Conservation (phyloP, 2,329 filamentous ascomycete genomes). For the Penicillium sp. region DNA sequence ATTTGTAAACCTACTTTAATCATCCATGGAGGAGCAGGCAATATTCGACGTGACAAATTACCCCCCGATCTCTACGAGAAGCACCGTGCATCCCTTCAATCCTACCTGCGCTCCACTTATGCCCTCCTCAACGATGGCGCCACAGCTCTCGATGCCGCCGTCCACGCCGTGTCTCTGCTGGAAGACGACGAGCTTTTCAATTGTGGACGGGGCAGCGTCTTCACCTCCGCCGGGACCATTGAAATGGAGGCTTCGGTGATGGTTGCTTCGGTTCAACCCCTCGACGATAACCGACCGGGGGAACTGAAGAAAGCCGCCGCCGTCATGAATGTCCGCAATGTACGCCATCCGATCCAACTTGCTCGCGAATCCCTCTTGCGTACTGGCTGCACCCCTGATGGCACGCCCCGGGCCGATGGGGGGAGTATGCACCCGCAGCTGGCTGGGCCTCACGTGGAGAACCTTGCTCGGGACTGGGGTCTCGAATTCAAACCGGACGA, state of each 20-base stretch:
- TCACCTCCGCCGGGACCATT: constrained; percentile 73
- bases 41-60: constrained; percentile 57
- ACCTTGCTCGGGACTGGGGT: constrained; percentile 56
- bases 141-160: constrained; percentile 66
- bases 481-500: constrained; percentile 61
- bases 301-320: constrained; percentile 70
- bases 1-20: constrained; percentile 54
- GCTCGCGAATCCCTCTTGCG: constrained; percentile 63
- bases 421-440: constrained; percentile 58
- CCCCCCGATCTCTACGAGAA: constrained; percentile 52
- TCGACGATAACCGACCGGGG: constrained; percentile 23
- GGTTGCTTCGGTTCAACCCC: constrained; percentile 52
- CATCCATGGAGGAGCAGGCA: constrained; percentile 68
- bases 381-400: constrained; percentile 50
- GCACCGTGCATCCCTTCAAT: constrained; percentile 57
- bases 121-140: constrained; percentile 40
- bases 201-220: constrained; percentile 75
- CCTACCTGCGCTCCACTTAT: constrained; percentile 51
- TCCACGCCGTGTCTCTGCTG: constrained; percentile 66
- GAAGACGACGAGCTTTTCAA: constrained; percentile 83
- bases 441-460: constrained; percentile 62
- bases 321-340: constrained; percentile 63
- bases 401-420: constrained; percentile 40
- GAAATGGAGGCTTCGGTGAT: constrained; percentile 85
- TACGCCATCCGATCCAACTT: constrained; percentile 74